A percentile compares a stretch with the other conserved stretches of the same genome.
Conservation (phyloP, 768 basidiomycete genomes). For the Amanita brunnescens region DNA sequence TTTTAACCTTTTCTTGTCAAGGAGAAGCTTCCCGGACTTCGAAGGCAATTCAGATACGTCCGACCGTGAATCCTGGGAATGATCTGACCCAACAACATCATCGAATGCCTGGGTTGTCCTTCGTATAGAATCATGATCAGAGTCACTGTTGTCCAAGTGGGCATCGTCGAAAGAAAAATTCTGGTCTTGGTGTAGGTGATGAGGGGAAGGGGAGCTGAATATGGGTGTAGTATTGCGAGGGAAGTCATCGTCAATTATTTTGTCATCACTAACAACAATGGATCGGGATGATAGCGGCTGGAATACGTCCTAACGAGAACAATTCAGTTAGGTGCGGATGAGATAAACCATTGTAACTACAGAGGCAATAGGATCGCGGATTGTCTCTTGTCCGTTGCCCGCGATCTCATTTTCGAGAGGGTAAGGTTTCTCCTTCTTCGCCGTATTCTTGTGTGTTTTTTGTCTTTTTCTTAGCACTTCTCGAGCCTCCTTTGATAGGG, state of each 20-base stretch:
- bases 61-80: conserved; percentile 3
- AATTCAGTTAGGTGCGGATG: background rate
- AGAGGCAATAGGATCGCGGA: background rate
- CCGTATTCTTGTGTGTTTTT: background rate
- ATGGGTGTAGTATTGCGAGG: background rate
- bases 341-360: background rate
- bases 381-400: background rate
- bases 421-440: background rate
- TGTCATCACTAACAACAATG: background rate
- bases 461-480: conserved; percentile 16
- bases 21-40: conserved; percentile 20
- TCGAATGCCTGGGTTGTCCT: background rate
- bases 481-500: conserved; percentile 24
- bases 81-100: background rate
- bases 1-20: conserved; percentile 23
- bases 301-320: background rate
- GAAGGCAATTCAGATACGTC: background rate
- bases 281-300: background rate
- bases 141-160: background rate
- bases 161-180: background rate
- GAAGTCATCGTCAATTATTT: background rate
- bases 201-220: background rate
- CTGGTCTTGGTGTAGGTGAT: background rate
- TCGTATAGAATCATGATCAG: background rate
- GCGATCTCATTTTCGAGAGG: background rate